phyloP scores from a whole-genome alignment of 2,329 filamentous ascomycete species.

The Eurotiales sp. region DNA sequence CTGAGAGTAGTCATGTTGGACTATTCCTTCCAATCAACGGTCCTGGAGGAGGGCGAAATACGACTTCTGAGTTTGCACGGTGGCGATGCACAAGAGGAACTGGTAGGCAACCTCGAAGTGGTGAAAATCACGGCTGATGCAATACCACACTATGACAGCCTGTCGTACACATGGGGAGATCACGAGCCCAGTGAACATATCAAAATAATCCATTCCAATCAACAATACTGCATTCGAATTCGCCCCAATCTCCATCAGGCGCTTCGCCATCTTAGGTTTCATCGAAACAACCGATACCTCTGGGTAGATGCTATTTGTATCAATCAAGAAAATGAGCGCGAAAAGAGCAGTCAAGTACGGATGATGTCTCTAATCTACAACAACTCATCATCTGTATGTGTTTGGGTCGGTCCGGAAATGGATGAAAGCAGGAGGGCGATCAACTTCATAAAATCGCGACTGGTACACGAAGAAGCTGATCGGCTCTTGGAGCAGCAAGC shows the following conservation, averaged over 20 bases:
- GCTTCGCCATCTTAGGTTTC: slow-evolving; percentile 1
- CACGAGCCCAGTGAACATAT: slow-evolving; percentile 4
- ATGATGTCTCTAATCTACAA: slow-evolving; percentile 22
- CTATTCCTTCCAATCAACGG: background rate
- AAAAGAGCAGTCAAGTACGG: slow-evolving; percentile 21
- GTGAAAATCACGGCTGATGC: background rate
- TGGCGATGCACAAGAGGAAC: slow-evolving; percentile 1
- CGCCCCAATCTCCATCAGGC: slow-evolving; percentile 3
- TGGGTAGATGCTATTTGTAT: slow-evolving; percentile 24
- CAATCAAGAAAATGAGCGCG: slow-evolving; percentile 19
- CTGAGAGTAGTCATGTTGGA: slow-evolving; percentile 1
- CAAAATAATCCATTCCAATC: slow-evolving; percentile 9
- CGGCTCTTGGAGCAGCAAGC: background rate
- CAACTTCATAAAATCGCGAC: slow-evolving; percentile 3
- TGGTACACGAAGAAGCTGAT: slow-evolving; percentile 2
- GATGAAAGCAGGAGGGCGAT: slow-evolving; percentile 5
- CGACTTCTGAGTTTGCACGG: background rate
- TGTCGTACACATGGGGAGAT: slow-evolving; percentile 21
- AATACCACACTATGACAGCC: slow-evolving; percentile 15
- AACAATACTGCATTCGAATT: slow-evolving; percentile 4
- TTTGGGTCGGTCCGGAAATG: slow-evolving; percentile 21
- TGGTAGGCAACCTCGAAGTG: slow-evolving; percentile 5
- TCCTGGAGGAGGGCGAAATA: background rate
- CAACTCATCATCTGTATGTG: slow-evolving; percentile 19
- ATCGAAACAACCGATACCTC: slow-evolving; percentile 6